phyloP scores from a whole-genome alignment of 129 eudicot species.

The Helianthus annuus region HanXRQr2.0-SUNRISE NC_035437.2:67342878-67343377 shows the following conservation, averaged over 20 bases:
- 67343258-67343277: constrained; percentile 30
- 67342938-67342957: no score
- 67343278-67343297: constrained; percentile 44
- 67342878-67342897: no score
- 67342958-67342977: no score
- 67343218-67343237: constrained; percentile 28
- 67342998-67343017: no score
- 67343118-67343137: constrained; percentile 30
- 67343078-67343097: constrained; percentile 62
- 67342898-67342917: no score
- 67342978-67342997: no score
- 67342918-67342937: no score
- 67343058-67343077: constrained; percentile 93
- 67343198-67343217: constrained; percentile 39
- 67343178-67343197: constrained; percentile 40
- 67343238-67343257: constrained; percentile 36
- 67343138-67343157: constrained; percentile 36
- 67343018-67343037: no score
- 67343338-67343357: constrained; percentile 47
- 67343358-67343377: constrained; percentile 41
- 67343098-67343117: constrained; percentile 66
- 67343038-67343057: constrained; percentile 41
- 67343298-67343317: constrained; percentile 67
- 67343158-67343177: constrained; percentile 49
- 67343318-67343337: constrained; percentile 66